Base-by-base conservation (phyloP, 2,329 filamentous ascomycete species). In the Monosporascus sp. region DNA sequence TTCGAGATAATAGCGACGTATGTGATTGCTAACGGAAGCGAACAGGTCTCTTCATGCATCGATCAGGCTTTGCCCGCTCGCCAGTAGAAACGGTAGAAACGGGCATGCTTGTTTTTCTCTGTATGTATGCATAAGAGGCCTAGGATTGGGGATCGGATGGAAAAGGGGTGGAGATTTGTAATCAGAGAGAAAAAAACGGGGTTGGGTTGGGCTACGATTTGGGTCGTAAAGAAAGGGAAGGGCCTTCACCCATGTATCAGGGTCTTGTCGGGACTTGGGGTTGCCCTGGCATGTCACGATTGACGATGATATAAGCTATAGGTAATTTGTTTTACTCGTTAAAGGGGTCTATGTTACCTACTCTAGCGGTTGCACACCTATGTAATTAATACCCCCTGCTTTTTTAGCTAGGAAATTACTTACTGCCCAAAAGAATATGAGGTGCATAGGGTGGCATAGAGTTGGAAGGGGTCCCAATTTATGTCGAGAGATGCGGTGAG, bases 41-140 rank as follows among this genome's bases (percentile, higher is more conserved):
- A 3, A n/a, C 18, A 72, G 70, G 61, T 71, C 35, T 62, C 69
- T 3, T 61, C 65, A 43, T 70, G 66, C 61, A 57, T 72, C 18
- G 70, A 72, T 44, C 61, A 60, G 48, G 63, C 65, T 31, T 53
- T 70, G 36, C 62, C 66, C 17, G 54, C 57, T 18, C 59, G 59
- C 41, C 25, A 46, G 24, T 43, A 20, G 39, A 20, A 43, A 6
- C 58, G 62, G 58, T 65, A 65, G 55, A 49, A 48, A 53, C 39
- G 47, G 39, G 18, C 18, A 5, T 9, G 17, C 37, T 18, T 39
- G 7, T 8, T 39, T 18, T 39, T 18, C 31, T 14, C 4, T 14
- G 31, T 5, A 22, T 36, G 39, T 20, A 24, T 43, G 17, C 24
- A 20, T 43, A 43, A 43, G 39, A 24, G 39, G 22, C 14, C 38